phyloP scores from a whole-genome alignment of 768 basidiomycete species.

The Epithele typhae region DNA sequence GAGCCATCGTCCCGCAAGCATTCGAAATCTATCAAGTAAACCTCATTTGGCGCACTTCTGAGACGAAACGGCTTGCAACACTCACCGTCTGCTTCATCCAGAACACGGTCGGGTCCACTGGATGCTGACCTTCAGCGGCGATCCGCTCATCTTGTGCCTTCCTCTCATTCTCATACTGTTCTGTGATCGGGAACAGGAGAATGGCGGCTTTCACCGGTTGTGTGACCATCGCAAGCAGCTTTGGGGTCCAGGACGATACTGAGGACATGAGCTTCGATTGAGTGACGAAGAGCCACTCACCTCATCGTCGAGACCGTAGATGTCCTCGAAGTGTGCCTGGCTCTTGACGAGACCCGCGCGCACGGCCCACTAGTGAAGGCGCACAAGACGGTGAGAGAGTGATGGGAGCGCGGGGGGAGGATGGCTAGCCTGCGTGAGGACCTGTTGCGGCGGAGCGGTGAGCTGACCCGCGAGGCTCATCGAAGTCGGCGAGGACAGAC shows the following conservation, averaged over 20 bases:
- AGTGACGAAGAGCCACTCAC: constrained; percentile 30
- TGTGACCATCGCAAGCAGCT: constrained; percentile 71
- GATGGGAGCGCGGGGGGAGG: neutral
- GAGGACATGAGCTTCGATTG: neutral
- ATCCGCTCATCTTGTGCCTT: constrained; percentile 59
- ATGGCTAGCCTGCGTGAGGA: constrained; percentile 42
- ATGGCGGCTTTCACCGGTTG: constrained; percentile 79
- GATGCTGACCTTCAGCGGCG: constrained; percentile 37
- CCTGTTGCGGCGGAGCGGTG: no score
- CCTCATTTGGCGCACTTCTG: neutral
- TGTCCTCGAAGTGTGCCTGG: constrained; percentile 55
- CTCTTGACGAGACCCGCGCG: constrained; percentile 56
- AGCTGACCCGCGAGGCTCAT: no score
- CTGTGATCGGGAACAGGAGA: constrained; percentile 75
- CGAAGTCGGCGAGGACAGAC: no score
- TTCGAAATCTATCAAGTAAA: constrained; percentile 23
- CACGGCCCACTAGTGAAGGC: constrained; percentile 76
- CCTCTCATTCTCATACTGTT: constrained; percentile 44
- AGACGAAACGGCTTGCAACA: neutral
- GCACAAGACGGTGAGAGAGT: neutral
- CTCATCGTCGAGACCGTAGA: constrained; percentile 70
- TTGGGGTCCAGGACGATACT: neutral
- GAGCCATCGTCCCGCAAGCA: constrained; percentile 28
- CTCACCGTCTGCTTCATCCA: constrained; percentile 90
- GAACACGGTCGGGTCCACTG: constrained; percentile 61